These are phyloP conservation scores for Schwanniomyces pseudopolymorphus DNA, from an alignment of 805 yeast genomes.

Conservation along the genomic window DNA sequence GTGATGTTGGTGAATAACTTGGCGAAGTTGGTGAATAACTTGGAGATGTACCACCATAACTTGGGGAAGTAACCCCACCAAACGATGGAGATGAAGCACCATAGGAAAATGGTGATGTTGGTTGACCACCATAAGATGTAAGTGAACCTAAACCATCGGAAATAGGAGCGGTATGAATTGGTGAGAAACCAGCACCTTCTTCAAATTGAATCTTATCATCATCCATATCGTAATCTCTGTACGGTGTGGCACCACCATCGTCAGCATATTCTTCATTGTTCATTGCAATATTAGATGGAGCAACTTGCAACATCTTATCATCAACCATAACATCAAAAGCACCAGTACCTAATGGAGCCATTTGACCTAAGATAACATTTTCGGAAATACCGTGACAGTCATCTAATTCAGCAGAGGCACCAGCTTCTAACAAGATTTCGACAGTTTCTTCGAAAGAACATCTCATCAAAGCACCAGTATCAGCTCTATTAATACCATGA, in stretches of 20 bases:
- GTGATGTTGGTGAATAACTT: conserved; percentile 58
- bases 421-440: conserved; percentile 95
- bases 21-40: conserved; percentile 65
- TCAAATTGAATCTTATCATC: conserved; percentile 62
- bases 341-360: conserved; percentile 99
- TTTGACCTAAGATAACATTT: conserved; percentile 94
- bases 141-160: conserved; percentile 80
- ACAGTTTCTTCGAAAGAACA: conserved; percentile 99
- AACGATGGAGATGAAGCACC: conserved; percentile 50
- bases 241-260: conserved; percentile 88
- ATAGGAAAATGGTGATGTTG: conserved; percentile 49
- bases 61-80: conserved; percentile 53
- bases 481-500: conserved; percentile 98
- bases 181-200: conserved; percentile 88
- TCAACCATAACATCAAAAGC: conserved; percentile 94
- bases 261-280: conserved; percentile 23
- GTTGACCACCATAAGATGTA: conserved; percentile 81
- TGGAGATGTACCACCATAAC: conserved; percentile 75
- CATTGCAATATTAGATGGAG: conserved; percentile 50
- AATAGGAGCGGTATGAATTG: conserved; percentile 82
- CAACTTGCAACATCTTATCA: conserved; percentile 73
- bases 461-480: conserved; percentile 98
- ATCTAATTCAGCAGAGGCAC: conserved; percentile 96
- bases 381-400: conserved; percentile 99
- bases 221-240: conserved; percentile 62